These are phyloP conservation scores for Monosporascus sp. DNA, from an alignment of 2,329 filamentous ascomycete species.

Conservation along the genomic window DNA sequence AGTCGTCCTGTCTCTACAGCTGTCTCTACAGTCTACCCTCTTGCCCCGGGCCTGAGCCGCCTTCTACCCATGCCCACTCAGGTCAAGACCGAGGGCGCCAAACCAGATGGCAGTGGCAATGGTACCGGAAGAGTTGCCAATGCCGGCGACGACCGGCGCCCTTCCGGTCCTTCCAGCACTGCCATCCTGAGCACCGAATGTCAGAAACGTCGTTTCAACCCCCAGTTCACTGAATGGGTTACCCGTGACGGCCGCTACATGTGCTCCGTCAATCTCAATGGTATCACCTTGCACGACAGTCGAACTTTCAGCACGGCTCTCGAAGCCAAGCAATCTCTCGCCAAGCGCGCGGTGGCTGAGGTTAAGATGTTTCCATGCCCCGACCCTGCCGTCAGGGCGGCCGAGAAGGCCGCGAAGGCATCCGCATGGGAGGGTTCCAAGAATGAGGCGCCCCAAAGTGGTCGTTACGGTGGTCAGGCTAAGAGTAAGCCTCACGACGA, in stretches of 20 bases:
- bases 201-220: conserved; percentile 24
- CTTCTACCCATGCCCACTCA: neutral
- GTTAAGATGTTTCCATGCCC: conserved; percentile 8
- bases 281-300: conserved; percentile 7
- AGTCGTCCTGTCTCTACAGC: too few relatives aligned
- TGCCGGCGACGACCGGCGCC: neutral
- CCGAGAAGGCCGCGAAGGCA: neutral
- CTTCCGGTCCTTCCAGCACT: neutral
- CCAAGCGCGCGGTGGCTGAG: conserved; percentile 11
- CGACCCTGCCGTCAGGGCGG: neutral
- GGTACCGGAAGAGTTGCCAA: neutral
- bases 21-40: conserved; percentile 2
- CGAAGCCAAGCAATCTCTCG: conserved; percentile 18
- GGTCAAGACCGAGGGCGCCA: neutral
- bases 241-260: conserved; percentile 5
- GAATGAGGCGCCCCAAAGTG: neutral
- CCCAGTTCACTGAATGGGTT: conserved; percentile 15
- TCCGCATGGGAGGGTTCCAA: neutral
- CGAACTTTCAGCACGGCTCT: conserved; percentile 2
- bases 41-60: neutral
- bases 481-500: neutral
- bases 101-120: neutral
- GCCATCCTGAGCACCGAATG: conserved; percentile 15
- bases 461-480: neutral
- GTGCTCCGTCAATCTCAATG: conserved; percentile 17